Percentiles rank a stretch among this genome's conserved stretches.
Evolutionary conservation across 331 rosid species (phyloP).

Genomic region (Erythrophleum ivorense): DNA sequence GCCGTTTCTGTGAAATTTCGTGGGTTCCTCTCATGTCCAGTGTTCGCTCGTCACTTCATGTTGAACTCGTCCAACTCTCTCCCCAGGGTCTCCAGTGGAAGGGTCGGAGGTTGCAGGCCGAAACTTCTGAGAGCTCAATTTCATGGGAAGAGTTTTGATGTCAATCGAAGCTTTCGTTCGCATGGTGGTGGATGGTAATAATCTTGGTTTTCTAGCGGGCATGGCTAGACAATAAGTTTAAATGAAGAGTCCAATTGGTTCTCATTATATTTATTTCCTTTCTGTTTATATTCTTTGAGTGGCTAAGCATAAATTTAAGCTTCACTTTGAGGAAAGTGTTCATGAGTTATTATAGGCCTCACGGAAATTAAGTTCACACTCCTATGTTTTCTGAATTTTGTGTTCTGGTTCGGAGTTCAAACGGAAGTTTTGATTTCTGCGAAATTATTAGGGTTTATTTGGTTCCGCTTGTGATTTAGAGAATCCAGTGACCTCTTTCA

Average conservation of each 20-base stretch:
- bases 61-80: slow-evolving; percentile 46
- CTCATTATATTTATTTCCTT: background rate
- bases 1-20: slow-evolving; percentile 40
- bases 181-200: slow-evolving; percentile 58
- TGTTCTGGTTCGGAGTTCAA: background rate
- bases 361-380: background rate
- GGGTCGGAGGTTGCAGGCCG: slow-evolving; percentile 38
- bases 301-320: background rate
- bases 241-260: background rate
- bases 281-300: background rate
- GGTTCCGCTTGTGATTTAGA: background rate
- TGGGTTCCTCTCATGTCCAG: slow-evolving; percentile 47
- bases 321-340: background rate
- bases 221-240: background rate
- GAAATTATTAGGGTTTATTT: slow-evolving; percentile 35
- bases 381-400: background rate
- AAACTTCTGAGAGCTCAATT: slow-evolving; percentile 44
- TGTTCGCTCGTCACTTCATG: slow-evolving; percentile 31
- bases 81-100: slow-evolving; percentile 38
- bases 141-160: slow-evolving; percentile 41
- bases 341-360: background rate
- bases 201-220: background rate
- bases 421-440: background rate
- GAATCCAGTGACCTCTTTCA: background rate
- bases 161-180: slow-evolving; percentile 36